A percentile compares a stretch with the other conserved stretches of the same genome.
These are phyloP conservation scores for Rhizopogon sp. DNA, from an alignment of 768 basidiomycete species.

Conservation along the genomic window DNA sequence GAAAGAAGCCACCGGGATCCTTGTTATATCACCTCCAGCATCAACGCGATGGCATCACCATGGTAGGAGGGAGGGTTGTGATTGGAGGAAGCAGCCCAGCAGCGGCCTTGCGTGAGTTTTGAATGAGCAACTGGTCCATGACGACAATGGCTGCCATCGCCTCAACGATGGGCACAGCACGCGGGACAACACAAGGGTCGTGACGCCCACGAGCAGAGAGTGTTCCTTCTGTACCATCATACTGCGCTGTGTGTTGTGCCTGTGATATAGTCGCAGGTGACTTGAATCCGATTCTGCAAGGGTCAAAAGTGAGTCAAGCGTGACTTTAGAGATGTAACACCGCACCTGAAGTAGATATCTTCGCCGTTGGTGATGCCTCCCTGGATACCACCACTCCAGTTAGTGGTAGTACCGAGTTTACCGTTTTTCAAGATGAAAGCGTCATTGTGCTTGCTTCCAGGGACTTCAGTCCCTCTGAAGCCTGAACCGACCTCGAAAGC, in stretches of 20 bases:
- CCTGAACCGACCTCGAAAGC: conserved; percentile 98
- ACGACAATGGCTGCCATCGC: conserved; percentile 95
- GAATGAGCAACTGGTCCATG: conserved; percentile 90
- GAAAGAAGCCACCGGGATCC: conserved; percentile 1
- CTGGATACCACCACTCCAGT: conserved; percentile 97
- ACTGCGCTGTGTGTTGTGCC: conserved; percentile 84
- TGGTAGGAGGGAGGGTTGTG: conserved; percentile 87
- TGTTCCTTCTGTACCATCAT: conserved; percentile 84
- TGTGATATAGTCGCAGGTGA: conserved; percentile 97
- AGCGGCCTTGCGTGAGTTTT: conserved; percentile 77
- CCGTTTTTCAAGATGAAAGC: conserved; percentile 70
- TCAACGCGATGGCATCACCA: conserved; percentile 61
- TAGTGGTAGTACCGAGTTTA: conserved; percentile 76
- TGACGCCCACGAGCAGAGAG: conserved; percentile 92
- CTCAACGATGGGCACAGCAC: conserved; percentile 97
- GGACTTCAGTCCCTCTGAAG: conserved; percentile 90
- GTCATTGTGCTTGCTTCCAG: conserved; percentile 93
- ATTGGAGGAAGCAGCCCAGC: conserved; percentile 76
- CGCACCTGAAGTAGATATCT: conserved; percentile 93
- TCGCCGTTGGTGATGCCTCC: conserved; percentile 98
- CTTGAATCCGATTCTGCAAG: conserved; percentile 86
- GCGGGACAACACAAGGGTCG: conserved; percentile 96
- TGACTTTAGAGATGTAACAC: background rate
- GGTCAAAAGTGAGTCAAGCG: conserved; percentile 8
- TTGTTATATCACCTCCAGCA: conserved; percentile 9